Percentiles rank a stretch among this genome's conserved stretches.
Conservation (phyloP, 306 rosid species). For the Lathyrus sativus region DNA sequence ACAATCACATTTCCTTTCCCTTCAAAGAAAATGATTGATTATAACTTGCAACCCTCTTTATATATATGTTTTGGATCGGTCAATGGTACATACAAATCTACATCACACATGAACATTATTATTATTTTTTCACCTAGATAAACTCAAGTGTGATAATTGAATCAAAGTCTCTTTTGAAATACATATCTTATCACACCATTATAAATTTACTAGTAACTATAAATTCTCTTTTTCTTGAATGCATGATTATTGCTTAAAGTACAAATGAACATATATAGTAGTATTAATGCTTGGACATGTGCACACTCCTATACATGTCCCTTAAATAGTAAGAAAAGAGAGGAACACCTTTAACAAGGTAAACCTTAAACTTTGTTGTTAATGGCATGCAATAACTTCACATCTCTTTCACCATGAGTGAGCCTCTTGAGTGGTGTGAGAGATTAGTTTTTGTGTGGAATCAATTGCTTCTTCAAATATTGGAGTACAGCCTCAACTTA, state of each 20-base stretch:
- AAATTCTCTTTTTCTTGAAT: neutral
- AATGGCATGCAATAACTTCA: slow-evolving; percentile 30
- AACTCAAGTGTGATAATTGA: neutral
- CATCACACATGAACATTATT: too few relatives aligned
- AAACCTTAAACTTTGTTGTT: slow-evolving; percentile 36
- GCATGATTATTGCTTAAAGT: slow-evolving; percentile 33
- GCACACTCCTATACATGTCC: slow-evolving; percentile 30
- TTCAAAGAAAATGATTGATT: slow-evolving; percentile 37
- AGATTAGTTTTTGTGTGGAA: slow-evolving; percentile 29
- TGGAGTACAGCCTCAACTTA: slow-evolving; percentile 37
- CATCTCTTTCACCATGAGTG: slow-evolving; percentile 39
- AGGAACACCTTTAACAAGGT: slow-evolving; percentile 28
- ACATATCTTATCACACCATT: neutral
- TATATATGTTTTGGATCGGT: too few relatives aligned
- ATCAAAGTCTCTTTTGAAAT: slow-evolving; percentile 1
- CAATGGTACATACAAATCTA: too few relatives aligned
- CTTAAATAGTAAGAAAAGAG: slow-evolving; percentile 49
- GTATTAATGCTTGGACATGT: slow-evolving; percentile 23
- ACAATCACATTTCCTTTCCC: slow-evolving; percentile 33
- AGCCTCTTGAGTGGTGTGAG: slow-evolving; percentile 31
- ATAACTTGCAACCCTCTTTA: slow-evolving; percentile 41
- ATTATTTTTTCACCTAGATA: neutral
- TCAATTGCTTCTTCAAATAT: slow-evolving; percentile 42
- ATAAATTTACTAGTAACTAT: neutral
- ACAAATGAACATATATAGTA: slow-evolving; percentile 16